These are phyloP conservation scores for Coemansia asiatica DNA, from an alignment of 192 early-diverging fungal species.

Conservation along the genomic window DNA sequence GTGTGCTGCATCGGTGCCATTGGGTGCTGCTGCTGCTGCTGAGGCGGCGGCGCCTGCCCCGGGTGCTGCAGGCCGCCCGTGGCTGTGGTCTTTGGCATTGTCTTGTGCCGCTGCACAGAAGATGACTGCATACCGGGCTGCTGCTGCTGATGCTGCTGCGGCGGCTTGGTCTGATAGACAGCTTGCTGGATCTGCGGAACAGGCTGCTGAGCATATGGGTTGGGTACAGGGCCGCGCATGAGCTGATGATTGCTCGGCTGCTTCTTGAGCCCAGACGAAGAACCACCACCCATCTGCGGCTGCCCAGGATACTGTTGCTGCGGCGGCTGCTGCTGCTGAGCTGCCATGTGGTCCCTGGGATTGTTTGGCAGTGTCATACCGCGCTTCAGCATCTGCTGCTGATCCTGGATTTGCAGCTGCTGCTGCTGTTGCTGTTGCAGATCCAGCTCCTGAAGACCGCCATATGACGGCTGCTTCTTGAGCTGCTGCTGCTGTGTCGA, in stretches of 20 bases:
- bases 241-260: slow-evolving; percentile 52
- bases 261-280: slow-evolving; percentile 29
- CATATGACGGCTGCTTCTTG: slow-evolving; percentile 25
- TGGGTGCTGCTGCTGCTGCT: slow-evolving; percentile 19
- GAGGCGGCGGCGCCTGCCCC: not conserved
- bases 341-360: slow-evolving; percentile 13
- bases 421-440: slow-evolving; percentile 19
- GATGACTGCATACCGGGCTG: slow-evolving; percentile 20
- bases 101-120: slow-evolving; percentile 38
- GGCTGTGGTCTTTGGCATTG: slow-evolving; percentile 28
- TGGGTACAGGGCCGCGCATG: slow-evolving; percentile 30
- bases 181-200: slow-evolving; percentile 19
- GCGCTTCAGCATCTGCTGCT: slow-evolving; percentile 44
- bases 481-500: slow-evolving; percentile 16
- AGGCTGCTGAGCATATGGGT: slow-evolving; percentile 36
- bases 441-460: slow-evolving; percentile 19
- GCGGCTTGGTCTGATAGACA: slow-evolving; percentile 31
- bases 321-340: slow-evolving; percentile 28
- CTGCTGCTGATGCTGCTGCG: slow-evolving; percentile 13
- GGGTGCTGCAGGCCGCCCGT: slow-evolving; percentile 7
- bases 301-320: slow-evolving; percentile 17
- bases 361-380: slow-evolving; percentile 37
- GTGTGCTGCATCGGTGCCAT: slow-evolving; percentile 24
- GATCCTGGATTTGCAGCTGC: slow-evolving; percentile 39
- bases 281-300: slow-evolving; percentile 12